These are phyloP conservation scores for Rhizomucor miehei DNA, from an alignment of 371 early-diverging fungal species.

Conservation along the genomic window DNA sequence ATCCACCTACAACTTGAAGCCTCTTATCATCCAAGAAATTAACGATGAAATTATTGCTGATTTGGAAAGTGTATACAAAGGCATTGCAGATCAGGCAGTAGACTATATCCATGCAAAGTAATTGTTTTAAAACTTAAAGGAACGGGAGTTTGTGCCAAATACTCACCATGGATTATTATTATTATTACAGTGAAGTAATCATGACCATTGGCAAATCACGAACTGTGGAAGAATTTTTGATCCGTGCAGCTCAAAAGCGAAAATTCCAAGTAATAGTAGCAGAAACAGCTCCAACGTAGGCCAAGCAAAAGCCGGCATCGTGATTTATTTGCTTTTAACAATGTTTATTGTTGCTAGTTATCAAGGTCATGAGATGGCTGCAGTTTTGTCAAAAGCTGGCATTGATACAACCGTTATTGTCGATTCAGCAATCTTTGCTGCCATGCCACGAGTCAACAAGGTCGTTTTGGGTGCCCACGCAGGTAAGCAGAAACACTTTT, in stretches of 20 bases:
- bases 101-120: conserved; percentile 91
- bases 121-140: conserved; percentile 5
- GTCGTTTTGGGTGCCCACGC: conserved; percentile 94
- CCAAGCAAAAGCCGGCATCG: too few species aligned
- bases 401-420: conserved; percentile 92
- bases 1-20: conserved; percentile 53
- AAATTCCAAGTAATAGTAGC: conserved; percentile 93
- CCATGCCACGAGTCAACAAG: conserved; percentile 97
- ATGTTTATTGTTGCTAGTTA: conserved; percentile 40
- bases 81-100: conserved; percentile 75
- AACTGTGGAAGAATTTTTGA: conserved; percentile 86
- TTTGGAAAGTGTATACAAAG: conserved; percentile 65
- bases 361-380: conserved; percentile 85
- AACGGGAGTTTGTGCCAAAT: not conserved
- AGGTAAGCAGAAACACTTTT: conserved; percentile 36
- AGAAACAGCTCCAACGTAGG: conserved; percentile 84
- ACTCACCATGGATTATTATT: conserved; percentile 1
- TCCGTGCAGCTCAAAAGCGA: conserved; percentile 80
- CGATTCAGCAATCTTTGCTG: conserved; percentile 93
- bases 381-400: conserved; percentile 69
- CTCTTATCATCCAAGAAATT: conserved; percentile 77
- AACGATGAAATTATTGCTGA: conserved; percentile 83
- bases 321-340: not conserved
- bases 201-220: conserved; percentile 89
- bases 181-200: conserved; percentile 79